These are phyloP conservation scores for Pleurozium schreberi DNA, from an alignment of 225 moss, liverwort and hornwort species.

Conservation along the genomic window DNA sequence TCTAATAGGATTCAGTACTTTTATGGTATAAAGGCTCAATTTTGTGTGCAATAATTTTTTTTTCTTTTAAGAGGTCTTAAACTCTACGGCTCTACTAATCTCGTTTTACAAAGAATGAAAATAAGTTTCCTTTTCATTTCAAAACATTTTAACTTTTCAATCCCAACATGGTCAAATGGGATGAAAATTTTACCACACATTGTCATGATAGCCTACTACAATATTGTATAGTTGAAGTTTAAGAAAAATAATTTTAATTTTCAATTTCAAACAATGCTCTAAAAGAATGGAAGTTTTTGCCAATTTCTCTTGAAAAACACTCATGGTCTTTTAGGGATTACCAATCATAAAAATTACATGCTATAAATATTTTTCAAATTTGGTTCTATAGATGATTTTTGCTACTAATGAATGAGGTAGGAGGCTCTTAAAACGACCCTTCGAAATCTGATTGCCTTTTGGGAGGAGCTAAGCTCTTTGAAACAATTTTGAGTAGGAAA, in stretches of 20 bases:
- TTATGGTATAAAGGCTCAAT: background rate
- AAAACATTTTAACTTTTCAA: background rate
- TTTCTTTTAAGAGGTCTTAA: background rate
- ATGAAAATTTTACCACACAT: fast-evolving
- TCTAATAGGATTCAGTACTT: background rate
- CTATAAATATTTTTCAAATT: background rate
- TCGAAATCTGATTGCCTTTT: too few species aligned
- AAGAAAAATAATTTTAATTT: background rate
- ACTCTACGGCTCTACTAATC: fast-evolving
- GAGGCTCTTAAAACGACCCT: too few species aligned
- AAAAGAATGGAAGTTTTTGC: background rate
- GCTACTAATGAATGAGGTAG: too few species aligned
- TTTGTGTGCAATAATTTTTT: background rate
- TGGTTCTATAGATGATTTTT: background rate
- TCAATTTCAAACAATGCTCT: background rate
- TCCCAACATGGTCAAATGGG: background rate
- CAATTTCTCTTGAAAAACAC: background rate
- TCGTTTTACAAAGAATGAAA: background rate
- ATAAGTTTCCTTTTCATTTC: background rate
- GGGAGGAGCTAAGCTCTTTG: too few species aligned
- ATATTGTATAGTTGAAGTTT: background rate
- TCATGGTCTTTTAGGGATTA: fast-evolving
- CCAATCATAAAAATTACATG: background rate
- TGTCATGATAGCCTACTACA: background rate
- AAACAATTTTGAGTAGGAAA: too few species aligned